Conservation (phyloP, 768 basidiomycete species). For the Calocybe indica region DNA sequence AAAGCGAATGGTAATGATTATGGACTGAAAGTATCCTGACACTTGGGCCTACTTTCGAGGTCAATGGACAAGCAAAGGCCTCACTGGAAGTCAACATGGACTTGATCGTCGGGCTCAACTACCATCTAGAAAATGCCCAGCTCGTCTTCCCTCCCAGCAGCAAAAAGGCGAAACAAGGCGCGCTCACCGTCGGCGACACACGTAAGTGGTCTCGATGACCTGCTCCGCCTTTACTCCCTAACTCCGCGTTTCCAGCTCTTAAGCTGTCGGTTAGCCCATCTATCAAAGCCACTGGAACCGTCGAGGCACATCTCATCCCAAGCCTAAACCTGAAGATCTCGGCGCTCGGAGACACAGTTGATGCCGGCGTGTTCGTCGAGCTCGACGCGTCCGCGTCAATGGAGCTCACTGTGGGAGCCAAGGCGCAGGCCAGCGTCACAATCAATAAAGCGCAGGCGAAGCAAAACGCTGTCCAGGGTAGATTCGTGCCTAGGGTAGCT, state of each 20-base stretch:
- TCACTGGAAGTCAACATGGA: constrained; percentile 30
- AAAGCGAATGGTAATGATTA: background rate
- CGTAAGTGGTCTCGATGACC: constrained; percentile 24
- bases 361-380: constrained; percentile 35
- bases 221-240: background rate
- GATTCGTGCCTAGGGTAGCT: no score
- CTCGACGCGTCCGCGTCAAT: constrained; percentile 28
- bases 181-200: constrained; percentile 32
- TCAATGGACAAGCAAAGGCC: constrained; percentile 31
- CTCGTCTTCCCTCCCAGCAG: constrained; percentile 38
- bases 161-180: constrained; percentile 11
- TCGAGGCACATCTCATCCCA: constrained; percentile 46
- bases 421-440: constrained; percentile 6
- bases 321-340: constrained; percentile 37
- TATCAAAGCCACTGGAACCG: constrained; percentile 31
- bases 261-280: constrained; percentile 33
- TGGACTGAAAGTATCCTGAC: constrained; percentile 30
- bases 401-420: constrained; percentile 13
- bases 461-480: no score
- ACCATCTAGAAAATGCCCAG: constrained; percentile 33
- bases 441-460: background rate
- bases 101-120: constrained; percentile 36
- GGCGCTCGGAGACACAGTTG: constrained; percentile 28
- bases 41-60: constrained; percentile 41
- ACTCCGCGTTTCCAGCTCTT: constrained; percentile 23